A percentile compares a stretch with the other conserved stretches of the same genome.
Conservation (phyloP, 192 early-diverging fungal genomes). For the Coemansia sp. region DNA sequence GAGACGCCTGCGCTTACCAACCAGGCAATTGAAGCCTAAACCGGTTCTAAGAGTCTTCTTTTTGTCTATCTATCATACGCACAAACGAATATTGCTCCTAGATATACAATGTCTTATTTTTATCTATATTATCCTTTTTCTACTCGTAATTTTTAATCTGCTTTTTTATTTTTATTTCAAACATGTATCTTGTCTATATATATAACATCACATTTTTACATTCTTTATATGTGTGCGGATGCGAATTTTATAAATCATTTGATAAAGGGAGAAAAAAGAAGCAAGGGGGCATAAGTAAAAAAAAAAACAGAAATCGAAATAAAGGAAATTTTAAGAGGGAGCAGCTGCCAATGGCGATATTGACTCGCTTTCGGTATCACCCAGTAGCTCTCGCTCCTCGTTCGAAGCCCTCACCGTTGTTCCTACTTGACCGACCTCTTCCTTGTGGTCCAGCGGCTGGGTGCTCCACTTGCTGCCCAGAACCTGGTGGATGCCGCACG, state of each 20-base stretch:
- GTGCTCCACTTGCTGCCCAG: slow-evolving; percentile 41
- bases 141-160: too few species aligned
- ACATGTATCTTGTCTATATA: too few species aligned
- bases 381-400: not conserved
- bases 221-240: too few species aligned
- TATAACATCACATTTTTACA: too few species aligned
- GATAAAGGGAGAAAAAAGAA: too few species aligned
- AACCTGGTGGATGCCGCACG: slow-evolving; percentile 44
- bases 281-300: too few species aligned
- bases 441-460: slow-evolving; percentile 23
- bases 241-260: too few species aligned
- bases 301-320: too few species aligned
- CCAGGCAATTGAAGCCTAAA: not conserved
- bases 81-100: not conserved
- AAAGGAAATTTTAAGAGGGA: too few species aligned
- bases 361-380: not conserved
- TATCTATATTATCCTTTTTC: not conserved
- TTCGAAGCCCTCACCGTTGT: not conserved
- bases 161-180: too few species aligned
- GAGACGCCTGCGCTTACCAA: not conserved
- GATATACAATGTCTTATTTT: too few species aligned
- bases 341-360: not conserved
- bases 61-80: not conserved
- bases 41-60: too few species aligned
- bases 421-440: slow-evolving; percentile 5